phyloP scores from a whole-genome alignment of 768 basidiomycete genomes.

The Rhodotorula sphaerocarpa region DNA sequence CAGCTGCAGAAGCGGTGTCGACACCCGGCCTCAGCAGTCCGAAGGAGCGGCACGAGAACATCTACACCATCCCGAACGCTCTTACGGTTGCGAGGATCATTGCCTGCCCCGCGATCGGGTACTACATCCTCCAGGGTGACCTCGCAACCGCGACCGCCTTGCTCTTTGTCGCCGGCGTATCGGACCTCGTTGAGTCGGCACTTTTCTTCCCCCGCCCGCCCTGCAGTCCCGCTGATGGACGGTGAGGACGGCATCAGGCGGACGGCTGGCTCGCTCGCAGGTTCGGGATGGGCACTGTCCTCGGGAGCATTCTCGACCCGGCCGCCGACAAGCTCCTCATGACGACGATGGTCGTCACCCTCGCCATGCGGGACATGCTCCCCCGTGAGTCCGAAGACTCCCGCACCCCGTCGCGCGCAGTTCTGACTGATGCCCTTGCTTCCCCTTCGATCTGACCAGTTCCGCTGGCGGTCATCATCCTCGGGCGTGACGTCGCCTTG shows the following conservation, averaged over 20 bases:
- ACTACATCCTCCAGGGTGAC: conserved; percentile 72
- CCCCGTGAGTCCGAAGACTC: conserved; percentile 59
- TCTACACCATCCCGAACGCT: conserved; percentile 87
- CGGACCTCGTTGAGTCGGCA: conserved; percentile 68
- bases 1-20: conserved; percentile 54
- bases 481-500: conserved; percentile 79
- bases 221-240: background rate
- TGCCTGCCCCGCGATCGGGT: conserved; percentile 85
- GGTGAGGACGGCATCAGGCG: conserved; percentile 55
- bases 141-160: conserved; percentile 72
- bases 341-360: conserved; percentile 81
- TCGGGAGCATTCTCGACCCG: conserved; percentile 91
- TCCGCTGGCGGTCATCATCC: conserved; percentile 71
- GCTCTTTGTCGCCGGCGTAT: conserved; percentile 82
- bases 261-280: conserved; percentile 85
- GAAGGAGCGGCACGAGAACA: conserved; percentile 57
- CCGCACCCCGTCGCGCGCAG: too few relatives aligned
- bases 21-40: conserved; percentile 51
- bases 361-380: conserved; percentile 73
- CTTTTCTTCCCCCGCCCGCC: conserved; percentile 2
- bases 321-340: conserved; percentile 93
- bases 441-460: too few relatives aligned
- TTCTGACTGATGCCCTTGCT: background rate
- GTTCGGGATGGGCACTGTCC: conserved; percentile 78
- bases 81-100: conserved; percentile 78